phyloP scores from a whole-genome alignment of 306 rosid species.

The Prunus davidiana region DNA sequence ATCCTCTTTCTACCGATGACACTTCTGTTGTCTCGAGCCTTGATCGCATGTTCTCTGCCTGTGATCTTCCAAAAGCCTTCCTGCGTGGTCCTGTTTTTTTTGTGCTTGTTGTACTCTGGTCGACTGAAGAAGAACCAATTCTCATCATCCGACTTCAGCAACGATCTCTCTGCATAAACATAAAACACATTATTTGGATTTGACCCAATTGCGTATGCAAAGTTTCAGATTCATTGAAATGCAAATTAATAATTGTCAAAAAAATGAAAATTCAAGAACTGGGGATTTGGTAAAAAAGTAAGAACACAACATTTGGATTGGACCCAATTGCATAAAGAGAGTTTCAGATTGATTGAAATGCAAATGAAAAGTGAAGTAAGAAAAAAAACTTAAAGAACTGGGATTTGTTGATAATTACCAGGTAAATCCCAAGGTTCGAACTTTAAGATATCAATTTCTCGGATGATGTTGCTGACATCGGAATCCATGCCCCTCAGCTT shows the following conservation, averaged over 20 bases:
- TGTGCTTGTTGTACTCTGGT: conserved; percentile 30
- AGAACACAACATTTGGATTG: neutral
- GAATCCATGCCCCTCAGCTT: conserved; percentile 31
- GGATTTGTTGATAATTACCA: conserved; percentile 17
- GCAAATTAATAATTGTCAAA: neutral
- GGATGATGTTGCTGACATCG: conserved; percentile 17
- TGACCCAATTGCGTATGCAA: neutral
- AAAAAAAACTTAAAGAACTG: neutral
- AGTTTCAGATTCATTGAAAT: neutral
- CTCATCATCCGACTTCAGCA: conserved; percentile 31
- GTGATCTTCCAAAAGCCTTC: conserved; percentile 75
- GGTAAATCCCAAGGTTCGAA: conserved; percentile 57
- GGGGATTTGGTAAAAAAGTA: neutral
- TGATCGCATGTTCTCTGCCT: conserved; percentile 38
- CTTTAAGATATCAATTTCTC: conserved; percentile 44
- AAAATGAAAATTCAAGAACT: neutral
- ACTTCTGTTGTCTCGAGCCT: conserved; percentile 7
- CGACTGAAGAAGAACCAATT: conserved; percentile 65
- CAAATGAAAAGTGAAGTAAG: neutral
- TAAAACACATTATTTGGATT: neutral
- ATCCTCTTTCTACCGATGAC: conserved; percentile 63
- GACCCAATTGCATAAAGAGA: neutral
- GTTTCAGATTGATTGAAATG: neutral
- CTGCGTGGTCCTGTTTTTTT: conserved; percentile 34
- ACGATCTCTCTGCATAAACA: conserved; percentile 24